These are phyloP conservation scores for Eutrema yunnanense DNA, from an alignment of 345 rosid genomes.

Conservation along the genomic window DNA sequence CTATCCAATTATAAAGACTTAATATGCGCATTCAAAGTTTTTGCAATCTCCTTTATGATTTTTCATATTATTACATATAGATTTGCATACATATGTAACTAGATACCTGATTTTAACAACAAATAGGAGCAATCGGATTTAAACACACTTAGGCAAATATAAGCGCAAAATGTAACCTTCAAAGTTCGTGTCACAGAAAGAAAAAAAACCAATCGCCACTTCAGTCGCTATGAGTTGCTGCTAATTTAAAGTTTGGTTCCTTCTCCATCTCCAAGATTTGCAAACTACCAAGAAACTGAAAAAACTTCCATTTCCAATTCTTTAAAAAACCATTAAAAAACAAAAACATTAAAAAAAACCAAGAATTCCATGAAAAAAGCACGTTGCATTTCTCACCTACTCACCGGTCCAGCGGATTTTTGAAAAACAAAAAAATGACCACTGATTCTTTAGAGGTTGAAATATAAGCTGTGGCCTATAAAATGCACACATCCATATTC, in stretches of 20 bases:
- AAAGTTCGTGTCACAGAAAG: background rate
- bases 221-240: background rate
- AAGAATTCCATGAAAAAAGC: background rate
- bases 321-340: background rate
- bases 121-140: background rate
- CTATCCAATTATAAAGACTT: too few species aligned
- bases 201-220: background rate
- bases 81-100: too few species aligned
- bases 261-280: background rate
- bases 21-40: too few species aligned
- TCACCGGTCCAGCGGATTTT: background rate
- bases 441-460: background rate
- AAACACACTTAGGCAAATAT: background rate
- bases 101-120: background rate
- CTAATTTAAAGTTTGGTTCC: background rate
- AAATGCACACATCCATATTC: background rate
- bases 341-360: background rate
- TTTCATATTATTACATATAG: too few species aligned
- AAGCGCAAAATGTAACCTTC: background rate
- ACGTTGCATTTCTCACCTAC: constrained; percentile 28
- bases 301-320: background rate
- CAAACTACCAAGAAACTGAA: background rate
- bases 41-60: too few species aligned
- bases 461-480: background rate
- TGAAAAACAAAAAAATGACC: background rate